Conservation (phyloP, 768 basidiomycete species). For the Termitomyces heimii region DNA sequence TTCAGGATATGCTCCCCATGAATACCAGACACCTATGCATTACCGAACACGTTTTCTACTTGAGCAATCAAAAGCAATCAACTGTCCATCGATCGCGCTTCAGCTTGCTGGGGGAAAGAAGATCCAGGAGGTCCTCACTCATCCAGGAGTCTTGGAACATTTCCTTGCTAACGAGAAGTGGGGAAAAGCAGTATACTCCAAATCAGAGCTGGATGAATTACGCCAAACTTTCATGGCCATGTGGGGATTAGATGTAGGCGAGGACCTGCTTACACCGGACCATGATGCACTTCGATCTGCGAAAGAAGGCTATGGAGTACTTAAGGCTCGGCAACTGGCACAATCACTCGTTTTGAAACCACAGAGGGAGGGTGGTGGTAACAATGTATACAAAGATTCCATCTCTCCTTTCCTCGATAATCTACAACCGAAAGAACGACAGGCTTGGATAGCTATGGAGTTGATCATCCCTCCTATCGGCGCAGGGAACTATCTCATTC, state of each 20-base stretch:
- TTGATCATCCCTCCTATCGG: constrained; percentile 76
- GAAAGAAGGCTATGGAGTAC: constrained; percentile 35
- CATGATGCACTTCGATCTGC: constrained; percentile 18
- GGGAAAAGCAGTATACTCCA: constrained; percentile 23
- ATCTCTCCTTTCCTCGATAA: constrained; percentile 73
- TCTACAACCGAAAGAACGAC: constrained; percentile 54
- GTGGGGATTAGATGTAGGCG: constrained; percentile 69
- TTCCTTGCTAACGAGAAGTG: constrained; percentile 51
- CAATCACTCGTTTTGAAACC: constrained; percentile 83
- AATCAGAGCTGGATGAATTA: constrained; percentile 44
- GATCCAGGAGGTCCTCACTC: constrained; percentile 82
- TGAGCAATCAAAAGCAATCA: constrained; percentile 82
- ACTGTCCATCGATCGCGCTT: constrained; percentile 85
- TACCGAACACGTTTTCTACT: constrained; percentile 74
- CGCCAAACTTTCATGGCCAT: constrained; percentile 82
- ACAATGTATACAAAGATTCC: constrained; percentile 84
- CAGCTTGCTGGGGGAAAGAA: constrained; percentile 98
- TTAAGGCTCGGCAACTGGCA: constrained; percentile 43
- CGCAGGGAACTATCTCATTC: constrained; percentile 68
- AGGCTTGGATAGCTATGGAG: constrained; percentile 96
- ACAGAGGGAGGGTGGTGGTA: constrained; percentile 97
- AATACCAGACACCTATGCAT: constrained; percentile 60
- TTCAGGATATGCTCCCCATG: constrained; percentile 79
- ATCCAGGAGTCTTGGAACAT: constrained; percentile 64
- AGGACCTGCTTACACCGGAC: constrained; percentile 28